These are phyloP conservation scores for Fraxinus excelsior DNA, from an alignment of 257 asterid genomes.

Conservation along the genomic window DNA sequence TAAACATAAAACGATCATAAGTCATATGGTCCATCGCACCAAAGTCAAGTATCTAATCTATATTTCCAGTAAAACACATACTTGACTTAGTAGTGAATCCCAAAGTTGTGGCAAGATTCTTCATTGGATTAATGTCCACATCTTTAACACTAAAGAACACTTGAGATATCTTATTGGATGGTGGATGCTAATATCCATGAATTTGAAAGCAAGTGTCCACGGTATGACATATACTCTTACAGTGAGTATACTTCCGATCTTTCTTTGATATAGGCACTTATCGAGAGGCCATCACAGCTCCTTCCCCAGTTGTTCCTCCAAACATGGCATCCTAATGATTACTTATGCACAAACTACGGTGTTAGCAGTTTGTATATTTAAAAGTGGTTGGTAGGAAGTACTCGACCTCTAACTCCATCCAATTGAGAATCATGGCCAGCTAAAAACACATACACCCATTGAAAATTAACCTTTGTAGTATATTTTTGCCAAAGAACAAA, in stretches of 20 bases:
- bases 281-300: background rate
- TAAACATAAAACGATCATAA: background rate
- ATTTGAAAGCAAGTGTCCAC: too few relatives aligned
- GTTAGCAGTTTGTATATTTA: background rate
- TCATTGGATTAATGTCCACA: too few relatives aligned
- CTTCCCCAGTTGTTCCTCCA: background rate
- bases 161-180: background rate
- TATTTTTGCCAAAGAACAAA: too few relatives aligned
- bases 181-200: background rate
- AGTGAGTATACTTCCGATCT: background rate
- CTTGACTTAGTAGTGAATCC: background rate
- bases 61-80: background rate
- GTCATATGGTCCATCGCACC: conserved; percentile 2
- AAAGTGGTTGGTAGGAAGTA: background rate
- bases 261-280: too few relatives aligned
- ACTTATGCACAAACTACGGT: too few relatives aligned
- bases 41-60: background rate
- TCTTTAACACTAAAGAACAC: background rate
- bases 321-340: too few relatives aligned
- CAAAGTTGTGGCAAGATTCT: background rate
- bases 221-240: too few relatives aligned
- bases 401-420: background rate
- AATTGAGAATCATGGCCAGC: background rate
- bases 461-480: too few relatives aligned
- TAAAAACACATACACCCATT: background rate